These are phyloP conservation scores for Flueggea neowawraea DNA, from an alignment of 441 rosid species.

Conservation along the genomic window DNA sequence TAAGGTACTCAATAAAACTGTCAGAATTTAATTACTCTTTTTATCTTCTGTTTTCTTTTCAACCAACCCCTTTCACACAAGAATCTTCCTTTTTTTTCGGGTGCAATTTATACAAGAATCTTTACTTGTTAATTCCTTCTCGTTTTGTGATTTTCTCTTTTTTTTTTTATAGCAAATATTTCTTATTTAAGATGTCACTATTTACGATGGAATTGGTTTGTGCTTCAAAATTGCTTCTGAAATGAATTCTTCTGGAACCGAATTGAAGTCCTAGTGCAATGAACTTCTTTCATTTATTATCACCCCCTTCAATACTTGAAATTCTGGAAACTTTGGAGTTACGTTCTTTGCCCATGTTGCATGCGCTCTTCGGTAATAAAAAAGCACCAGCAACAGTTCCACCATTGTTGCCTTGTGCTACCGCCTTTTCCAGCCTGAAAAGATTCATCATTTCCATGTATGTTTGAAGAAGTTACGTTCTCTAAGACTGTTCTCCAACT, in stretches of 20 bases:
- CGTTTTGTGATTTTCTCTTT: too few relatives aligned
- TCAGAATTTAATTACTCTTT: too few relatives aligned
- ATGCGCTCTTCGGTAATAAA: background rate
- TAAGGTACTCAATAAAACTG: too few relatives aligned
- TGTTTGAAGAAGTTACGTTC: constrained; percentile 10
- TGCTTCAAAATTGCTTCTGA: background rate
- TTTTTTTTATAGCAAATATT: too few relatives aligned
- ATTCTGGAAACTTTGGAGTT: constrained; percentile 1
- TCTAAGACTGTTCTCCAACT: too few relatives aligned
- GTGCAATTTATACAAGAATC: too few relatives aligned
- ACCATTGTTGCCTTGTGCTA: background rate
- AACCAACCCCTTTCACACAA: too few relatives aligned
- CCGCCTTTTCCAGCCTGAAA: background rate
- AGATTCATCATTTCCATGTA: background rate
- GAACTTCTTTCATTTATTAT: background rate
- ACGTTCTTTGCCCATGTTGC: background rate
- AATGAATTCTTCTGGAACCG: background rate
- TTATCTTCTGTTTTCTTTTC: too few relatives aligned
- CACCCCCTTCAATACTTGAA: background rate
- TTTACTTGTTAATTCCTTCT: too few relatives aligned
- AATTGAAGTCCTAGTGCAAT: background rate
- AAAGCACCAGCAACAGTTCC: background rate
- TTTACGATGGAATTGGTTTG: background rate
- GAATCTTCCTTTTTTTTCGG: too few relatives aligned
- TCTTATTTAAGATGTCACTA: too few relatives aligned